These are phyloP conservation scores for Penicillium sp. DNA, from an alignment of 2,329 filamentous ascomycete genomes.

Conservation along the genomic window DNA sequence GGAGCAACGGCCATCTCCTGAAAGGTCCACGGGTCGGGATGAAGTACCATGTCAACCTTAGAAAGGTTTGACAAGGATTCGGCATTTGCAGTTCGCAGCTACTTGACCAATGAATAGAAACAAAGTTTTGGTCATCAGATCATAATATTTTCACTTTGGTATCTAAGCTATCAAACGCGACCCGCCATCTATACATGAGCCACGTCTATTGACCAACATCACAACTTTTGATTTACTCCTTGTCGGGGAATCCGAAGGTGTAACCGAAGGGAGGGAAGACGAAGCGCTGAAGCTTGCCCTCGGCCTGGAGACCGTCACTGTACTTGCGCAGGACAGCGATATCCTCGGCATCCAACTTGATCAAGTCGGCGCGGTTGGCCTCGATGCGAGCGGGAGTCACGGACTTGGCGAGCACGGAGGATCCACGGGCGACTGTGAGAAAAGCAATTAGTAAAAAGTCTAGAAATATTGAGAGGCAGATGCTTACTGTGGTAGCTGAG, in stretches of 20 bases:
- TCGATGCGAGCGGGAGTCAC: slow-evolving; percentile 45
- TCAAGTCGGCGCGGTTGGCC: slow-evolving; percentile 39
- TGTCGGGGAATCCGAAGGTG: slow-evolving; percentile 73
- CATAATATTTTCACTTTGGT: slow-evolving; percentile 8
- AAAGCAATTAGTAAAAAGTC: background rate
- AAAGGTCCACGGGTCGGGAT: too few species aligned
- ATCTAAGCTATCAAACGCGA: slow-evolving; percentile 6
- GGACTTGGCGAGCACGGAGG: slow-evolving; percentile 46
- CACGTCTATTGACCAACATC: background rate
- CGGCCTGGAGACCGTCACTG: slow-evolving; percentile 32
- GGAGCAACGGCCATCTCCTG: too few species aligned
- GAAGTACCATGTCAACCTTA: too few species aligned
- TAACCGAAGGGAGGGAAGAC: slow-evolving; percentile 71
- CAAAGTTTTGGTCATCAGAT: slow-evolving; percentile 4
- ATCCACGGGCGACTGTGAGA: slow-evolving; percentile 38
- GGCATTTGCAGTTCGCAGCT: too few species aligned
- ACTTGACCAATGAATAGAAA: too few species aligned
- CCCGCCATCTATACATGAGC: slow-evolving; percentile 3
- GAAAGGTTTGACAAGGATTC: too few species aligned
- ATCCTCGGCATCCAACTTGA: slow-evolving; percentile 42
- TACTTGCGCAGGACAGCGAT: slow-evolving; percentile 41
- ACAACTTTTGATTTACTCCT: slow-evolving; percentile 35
- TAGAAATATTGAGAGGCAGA: too few species aligned
- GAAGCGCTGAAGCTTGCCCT: slow-evolving; percentile 48
- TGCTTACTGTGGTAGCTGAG: slow-evolving; percentile 48